phyloP scores from a whole-genome alignment of 768 basidiomycete species.

The Sarcomyxa edulis region DNA sequence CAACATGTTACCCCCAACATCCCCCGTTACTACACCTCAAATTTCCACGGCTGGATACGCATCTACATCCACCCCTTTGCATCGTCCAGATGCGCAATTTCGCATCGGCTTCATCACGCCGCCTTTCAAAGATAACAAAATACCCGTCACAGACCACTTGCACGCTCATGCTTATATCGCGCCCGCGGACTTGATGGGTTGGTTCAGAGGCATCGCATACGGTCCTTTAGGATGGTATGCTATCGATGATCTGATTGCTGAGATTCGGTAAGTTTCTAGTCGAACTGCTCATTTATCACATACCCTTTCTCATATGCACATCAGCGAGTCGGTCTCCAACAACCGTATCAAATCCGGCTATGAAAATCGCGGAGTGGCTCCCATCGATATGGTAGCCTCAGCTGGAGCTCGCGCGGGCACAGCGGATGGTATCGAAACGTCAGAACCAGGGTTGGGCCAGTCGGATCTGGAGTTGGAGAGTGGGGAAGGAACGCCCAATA shows the following conservation, averaged over 20 bases:
- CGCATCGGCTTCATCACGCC: constrained; percentile 76
- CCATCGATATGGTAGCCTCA: constrained; percentile 68
- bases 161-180: constrained; percentile 72
- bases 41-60: constrained; percentile 7
- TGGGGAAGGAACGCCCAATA: constrained; percentile 25
- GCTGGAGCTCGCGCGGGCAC: constrained; percentile 66
- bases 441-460: constrained; percentile 42
- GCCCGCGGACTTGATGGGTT: constrained; percentile 61
- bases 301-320: constrained; percentile 7
- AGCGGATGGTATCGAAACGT: constrained; percentile 61
- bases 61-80: constrained; percentile 20
- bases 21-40: constrained; percentile 22
- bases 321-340: constrained; percentile 74
- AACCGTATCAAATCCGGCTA: constrained; percentile 82
- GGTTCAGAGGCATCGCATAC: constrained; percentile 69
- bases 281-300: background rate
- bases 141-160: constrained; percentile 75
- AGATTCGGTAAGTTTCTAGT: constrained; percentile 62
- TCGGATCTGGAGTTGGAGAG: constrained; percentile 38
- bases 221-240: constrained; percentile 69
- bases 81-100: constrained; percentile 33
- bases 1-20: constrained; percentile 34
- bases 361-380: constrained; percentile 47
- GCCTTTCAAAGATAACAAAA: constrained; percentile 72
- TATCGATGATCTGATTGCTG: constrained; percentile 75